Evolutionary conservation across 805 yeast species (phyloP), one percentile per base, ranked within the genome.

Genomic region (Sugiyamaella qingdaonensis): DNA sequence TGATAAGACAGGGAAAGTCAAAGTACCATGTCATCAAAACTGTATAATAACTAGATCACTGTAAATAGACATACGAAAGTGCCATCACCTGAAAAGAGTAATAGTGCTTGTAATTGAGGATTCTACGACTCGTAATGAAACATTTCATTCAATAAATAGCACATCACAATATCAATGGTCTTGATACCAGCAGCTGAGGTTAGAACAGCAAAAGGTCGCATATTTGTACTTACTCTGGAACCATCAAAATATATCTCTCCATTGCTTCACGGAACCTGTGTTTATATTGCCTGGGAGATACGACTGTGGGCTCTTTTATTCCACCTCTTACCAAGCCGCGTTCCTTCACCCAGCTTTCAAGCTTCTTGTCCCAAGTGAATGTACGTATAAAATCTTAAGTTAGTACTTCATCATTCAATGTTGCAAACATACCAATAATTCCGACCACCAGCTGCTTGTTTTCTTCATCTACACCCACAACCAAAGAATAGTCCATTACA

Each of bases 261-360:
- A 94, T 94, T 1, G 99, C 98, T 65, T 92, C 98, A 58, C 99
- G 77, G 67, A 94, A 94, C 59, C 99, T 75, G 53, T 85, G 88
- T 61, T 95, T 86, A 68, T 94, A 94, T 70, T 94, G 99, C 62
- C 90, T 82, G 1, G 99, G 99, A 0, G 99, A 92, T 8, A 94
- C 92, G 31, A 94, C 96, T 0, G 99, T 94, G 0, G 99, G 99
- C 59, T 88, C 96, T 62, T 88, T 92, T 1, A 89, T 88, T 49
- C 86, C 86, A 36, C 89, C 88, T 1, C 87, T 84, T 42, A 92
- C 96, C 35, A 94, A 74, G 1, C 92, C 91, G 62, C 88, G 86
- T 53, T 95, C 99, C 67, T 94, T 94, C 35, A 94, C 99, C 99
- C 99, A 94, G 67, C 95, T 90, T 67, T 94, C 99, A 27, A 94